Percentiles rank a stretch among this genome's conserved stretches.
phyloP scores from a whole-genome alignment of 2,329 filamentous ascomycete species.

The Phaeosphaeria sp. region DNA sequence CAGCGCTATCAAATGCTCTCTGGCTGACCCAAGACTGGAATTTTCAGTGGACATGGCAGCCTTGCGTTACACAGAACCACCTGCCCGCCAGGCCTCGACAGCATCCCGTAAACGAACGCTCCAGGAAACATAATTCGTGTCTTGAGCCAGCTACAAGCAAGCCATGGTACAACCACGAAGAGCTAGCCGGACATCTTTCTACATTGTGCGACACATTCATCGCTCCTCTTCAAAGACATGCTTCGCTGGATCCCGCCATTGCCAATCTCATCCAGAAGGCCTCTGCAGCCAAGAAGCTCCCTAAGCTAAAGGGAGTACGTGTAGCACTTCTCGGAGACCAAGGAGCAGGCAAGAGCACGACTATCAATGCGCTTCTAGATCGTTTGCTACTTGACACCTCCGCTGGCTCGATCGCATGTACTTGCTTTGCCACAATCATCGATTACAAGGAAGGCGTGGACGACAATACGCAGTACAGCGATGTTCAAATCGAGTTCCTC shows the following conservation, averaged over 20 bases:
- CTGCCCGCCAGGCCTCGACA: too few relatives aligned
- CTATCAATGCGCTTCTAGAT: slow-evolving; percentile 16
- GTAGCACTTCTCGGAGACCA: slow-evolving; percentile 21
- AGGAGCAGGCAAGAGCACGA: slow-evolving; percentile 16
- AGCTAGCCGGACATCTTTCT: too few relatives aligned
- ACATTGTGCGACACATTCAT: slow-evolving; percentile 8
- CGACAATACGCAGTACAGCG: slow-evolving; percentile 9
- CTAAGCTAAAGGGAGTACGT: neutral
- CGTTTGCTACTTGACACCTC: slow-evolving; percentile 11
- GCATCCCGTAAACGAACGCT: too few relatives aligned
- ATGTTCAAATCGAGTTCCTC: slow-evolving; percentile 10
- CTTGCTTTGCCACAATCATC: slow-evolving; percentile 7
- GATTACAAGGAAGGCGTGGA: slow-evolving; percentile 9
- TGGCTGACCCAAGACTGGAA: too few relatives aligned
- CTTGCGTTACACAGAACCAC: too few relatives aligned
- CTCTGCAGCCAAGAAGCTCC: neutral
- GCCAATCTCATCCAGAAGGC: neutral
- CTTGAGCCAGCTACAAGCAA: too few relatives aligned
- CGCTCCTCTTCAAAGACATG: neutral
- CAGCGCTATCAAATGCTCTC: too few relatives aligned
- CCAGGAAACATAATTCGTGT: too few relatives aligned
- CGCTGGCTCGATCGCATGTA: slow-evolving; percentile 12
- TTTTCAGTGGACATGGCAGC: too few relatives aligned
- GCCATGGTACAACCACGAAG: too few relatives aligned
- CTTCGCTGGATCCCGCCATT: neutral